Percentiles rank a stretch among this genome's conserved stretches.
Evolutionary conservation across 768 basidiomycete species (phyloP).

Genomic region (Mycena rosella): DNA sequence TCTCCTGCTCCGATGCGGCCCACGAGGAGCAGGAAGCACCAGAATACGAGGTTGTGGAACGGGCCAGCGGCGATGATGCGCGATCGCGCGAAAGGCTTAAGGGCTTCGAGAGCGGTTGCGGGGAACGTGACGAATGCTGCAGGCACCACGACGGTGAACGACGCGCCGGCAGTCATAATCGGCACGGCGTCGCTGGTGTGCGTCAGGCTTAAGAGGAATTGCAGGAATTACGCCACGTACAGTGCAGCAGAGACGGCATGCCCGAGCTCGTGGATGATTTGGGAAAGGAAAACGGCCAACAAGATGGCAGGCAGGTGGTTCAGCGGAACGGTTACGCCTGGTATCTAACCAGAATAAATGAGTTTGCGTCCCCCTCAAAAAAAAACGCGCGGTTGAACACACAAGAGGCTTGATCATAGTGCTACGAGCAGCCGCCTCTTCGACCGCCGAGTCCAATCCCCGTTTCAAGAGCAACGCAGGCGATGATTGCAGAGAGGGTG

Average conservation of each 20-base stretch:
- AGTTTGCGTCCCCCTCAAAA: no score
- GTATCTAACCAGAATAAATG: slow-evolving; percentile 65
- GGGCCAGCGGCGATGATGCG: slow-evolving; percentile 81
- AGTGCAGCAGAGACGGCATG: slow-evolving; percentile 83
- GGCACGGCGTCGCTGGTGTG: slow-evolving; percentile 71
- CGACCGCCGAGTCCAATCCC: slow-evolving; percentile 29
- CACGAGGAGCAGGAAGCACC: slow-evolving; percentile 57
- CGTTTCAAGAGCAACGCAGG: slow-evolving; percentile 30
- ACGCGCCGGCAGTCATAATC: slow-evolving; percentile 70
- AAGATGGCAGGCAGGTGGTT: slow-evolving; percentile 76
- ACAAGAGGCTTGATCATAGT: slow-evolving; percentile 50
- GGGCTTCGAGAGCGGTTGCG: slow-evolving; percentile 50
- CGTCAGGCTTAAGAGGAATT: neutral
- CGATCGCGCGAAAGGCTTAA: slow-evolving; percentile 59
- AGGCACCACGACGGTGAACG: slow-evolving; percentile 74
- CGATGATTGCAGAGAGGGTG: slow-evolving; percentile 15
- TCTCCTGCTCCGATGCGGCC: slow-evolving; percentile 49
- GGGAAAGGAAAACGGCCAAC: slow-evolving; percentile 69
- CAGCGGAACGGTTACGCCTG: slow-evolving; percentile 86
- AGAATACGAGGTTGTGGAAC: slow-evolving; percentile 80
- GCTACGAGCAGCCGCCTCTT: slow-evolving; percentile 13
- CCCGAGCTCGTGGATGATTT: slow-evolving; percentile 84
- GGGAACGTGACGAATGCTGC: slow-evolving; percentile 82
- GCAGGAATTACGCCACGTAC: slow-evolving; percentile 55
- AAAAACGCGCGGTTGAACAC: no score